phyloP scores from a whole-genome alignment of 495 filamentous ascomycete genomes.

The Penicillium dipodomyicola region DNA sequence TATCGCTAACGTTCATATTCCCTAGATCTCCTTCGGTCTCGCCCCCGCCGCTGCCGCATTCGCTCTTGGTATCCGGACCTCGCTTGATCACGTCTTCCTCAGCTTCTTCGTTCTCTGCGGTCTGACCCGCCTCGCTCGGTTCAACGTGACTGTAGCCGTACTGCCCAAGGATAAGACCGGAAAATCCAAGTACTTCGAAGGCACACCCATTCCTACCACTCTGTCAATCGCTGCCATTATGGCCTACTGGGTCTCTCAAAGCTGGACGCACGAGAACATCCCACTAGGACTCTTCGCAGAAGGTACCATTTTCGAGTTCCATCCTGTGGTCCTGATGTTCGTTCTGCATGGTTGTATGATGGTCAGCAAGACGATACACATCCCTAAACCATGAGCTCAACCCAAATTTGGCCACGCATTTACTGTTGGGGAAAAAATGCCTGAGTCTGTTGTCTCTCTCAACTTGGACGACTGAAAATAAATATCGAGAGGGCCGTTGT shows the following conservation, averaged over 20 bases:
- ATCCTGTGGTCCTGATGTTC: slow-evolving; percentile 82
- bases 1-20: neutral
- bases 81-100: slow-evolving; percentile 80
- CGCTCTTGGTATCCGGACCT: slow-evolving; percentile 82
- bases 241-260: slow-evolving; percentile 81
- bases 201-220: slow-evolving; percentile 91
- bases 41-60: slow-evolving; percentile 85
- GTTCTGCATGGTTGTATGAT: slow-evolving; percentile 83
- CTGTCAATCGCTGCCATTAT: slow-evolving; percentile 76
- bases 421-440: slow-evolving; percentile 17
- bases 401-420: slow-evolving; percentile 14
- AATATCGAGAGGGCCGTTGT: slow-evolving; percentile 18
- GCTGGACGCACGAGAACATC: slow-evolving; percentile 73
- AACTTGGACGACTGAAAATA: slow-evolving; percentile 25
- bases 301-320: slow-evolving; percentile 75
- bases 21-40: slow-evolving; percentile 91
- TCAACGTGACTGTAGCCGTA: slow-evolving; percentile 88
- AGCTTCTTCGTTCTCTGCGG: slow-evolving; percentile 93
- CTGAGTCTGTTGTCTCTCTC: slow-evolving; percentile 18
- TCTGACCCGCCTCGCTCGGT: slow-evolving; percentile 87
- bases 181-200: slow-evolving; percentile 93
- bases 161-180: slow-evolving; percentile 89
- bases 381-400: slow-evolving; percentile 78
- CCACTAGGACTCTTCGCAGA: slow-evolving; percentile 65
- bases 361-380: slow-evolving; percentile 91